Percentiles rank a stretch among this genome's conserved stretches.
phyloP scores from a whole-genome alignment of 305 asterid species.

The Solanum hybrid region DNA sequence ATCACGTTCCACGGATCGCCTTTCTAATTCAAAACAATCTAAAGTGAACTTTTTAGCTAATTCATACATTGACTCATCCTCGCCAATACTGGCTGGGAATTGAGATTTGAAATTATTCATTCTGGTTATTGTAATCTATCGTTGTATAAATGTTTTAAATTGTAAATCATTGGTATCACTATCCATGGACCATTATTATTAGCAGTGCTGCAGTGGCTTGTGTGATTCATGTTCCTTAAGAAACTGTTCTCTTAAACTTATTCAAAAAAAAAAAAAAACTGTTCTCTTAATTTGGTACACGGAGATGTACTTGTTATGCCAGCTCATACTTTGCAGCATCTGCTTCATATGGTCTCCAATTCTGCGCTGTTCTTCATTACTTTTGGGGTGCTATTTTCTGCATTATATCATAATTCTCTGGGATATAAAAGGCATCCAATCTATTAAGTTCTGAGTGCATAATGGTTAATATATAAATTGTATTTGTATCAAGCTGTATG shows the following conservation, averaged over 20 bases:
- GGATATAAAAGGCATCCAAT: not conserved
- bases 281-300: not conserved
- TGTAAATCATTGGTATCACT: not conserved
- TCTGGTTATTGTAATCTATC: not conserved
- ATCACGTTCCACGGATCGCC: not conserved
- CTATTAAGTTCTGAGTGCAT: not conserved
- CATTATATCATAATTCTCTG: not conserved
- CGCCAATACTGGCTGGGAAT: not conserved
- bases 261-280: not conserved
- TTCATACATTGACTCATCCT: not conserved
- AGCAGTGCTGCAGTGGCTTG: conserved; percentile 1
- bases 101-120: not conserved
- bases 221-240: not conserved
- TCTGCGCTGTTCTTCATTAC: not conserved
- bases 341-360: not conserved
- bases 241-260: not conserved
- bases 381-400: not conserved
- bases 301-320: not conserved
- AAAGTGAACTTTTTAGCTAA: not conserved
- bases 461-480: not conserved
- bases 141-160: not conserved
- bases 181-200: not conserved
- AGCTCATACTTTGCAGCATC: not conserved
- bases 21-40: not conserved
- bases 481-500: not conserved